A percentile compares a stretch with the other conserved stretches of the same genome.
Evolutionary conservation across 306 rosid species (phyloP).

Genomic region (Echinosophora koreensis): DNA sequence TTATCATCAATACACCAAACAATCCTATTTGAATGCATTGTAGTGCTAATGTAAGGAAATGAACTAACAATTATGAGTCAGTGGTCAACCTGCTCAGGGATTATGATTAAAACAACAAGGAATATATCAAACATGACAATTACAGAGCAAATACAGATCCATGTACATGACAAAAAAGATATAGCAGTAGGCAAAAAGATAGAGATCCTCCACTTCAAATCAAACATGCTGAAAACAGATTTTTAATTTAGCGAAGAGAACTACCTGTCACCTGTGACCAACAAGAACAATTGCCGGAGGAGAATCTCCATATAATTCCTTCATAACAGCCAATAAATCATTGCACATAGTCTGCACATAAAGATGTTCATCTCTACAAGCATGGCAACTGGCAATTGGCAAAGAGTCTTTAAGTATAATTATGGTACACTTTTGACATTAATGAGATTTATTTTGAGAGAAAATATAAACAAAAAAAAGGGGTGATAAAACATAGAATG

Average conservation of each 20-base stretch:
- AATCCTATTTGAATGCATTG: no score
- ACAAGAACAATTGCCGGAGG: constrained; percentile 88
- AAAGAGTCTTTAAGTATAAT: constrained; percentile 17
- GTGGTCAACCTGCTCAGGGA: not conserved
- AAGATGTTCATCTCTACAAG: constrained; percentile 33
- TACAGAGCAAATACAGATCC: no score
- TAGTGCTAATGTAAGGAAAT: no score
- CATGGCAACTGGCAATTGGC: no score
- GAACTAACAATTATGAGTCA: no score
- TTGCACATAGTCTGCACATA: constrained; percentile 89
- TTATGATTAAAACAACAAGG: constrained; percentile 16
- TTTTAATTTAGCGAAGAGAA: no score
- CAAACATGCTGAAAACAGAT: no score
- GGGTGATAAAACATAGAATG: constrained; percentile 12
- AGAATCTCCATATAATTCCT: constrained; percentile 76
- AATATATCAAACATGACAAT: constrained; percentile 33
- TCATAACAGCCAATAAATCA: constrained; percentile 84
- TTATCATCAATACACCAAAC: no score
- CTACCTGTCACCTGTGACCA: constrained; percentile 95
- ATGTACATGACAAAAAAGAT: no score
- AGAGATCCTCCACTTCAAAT: no score
- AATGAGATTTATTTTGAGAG: constrained; percentile 14
- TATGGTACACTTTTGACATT: not conserved
- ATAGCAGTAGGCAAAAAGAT: no score
- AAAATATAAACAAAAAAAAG: constrained; percentile 13